phyloP scores from a whole-genome alignment of 306 rosid species.

The Prunus salicina region DNA sequence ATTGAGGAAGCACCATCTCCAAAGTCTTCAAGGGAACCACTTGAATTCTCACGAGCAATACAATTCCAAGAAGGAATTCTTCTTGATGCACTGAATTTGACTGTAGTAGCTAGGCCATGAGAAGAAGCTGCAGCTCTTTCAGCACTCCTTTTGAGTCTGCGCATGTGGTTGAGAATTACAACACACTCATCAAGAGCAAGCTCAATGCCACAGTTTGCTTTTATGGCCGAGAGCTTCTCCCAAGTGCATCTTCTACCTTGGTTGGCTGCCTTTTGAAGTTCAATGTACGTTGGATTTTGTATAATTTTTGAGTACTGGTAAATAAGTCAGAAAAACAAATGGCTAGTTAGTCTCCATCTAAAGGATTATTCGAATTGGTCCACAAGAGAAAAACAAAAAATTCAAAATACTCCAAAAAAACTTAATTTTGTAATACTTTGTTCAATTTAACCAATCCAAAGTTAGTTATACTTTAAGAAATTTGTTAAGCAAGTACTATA shows the following conservation, averaged over 20 bases:
- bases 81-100: conserved; percentile 67
- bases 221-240: conserved; percentile 96
- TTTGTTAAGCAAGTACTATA: neutral
- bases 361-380: neutral
- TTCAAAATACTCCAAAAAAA: neutral
- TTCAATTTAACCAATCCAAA: neutral
- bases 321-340: too few relatives aligned
- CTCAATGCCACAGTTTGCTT: conserved; percentile 93
- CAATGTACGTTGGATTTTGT: conserved; percentile 81
- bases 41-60: conserved; percentile 92
- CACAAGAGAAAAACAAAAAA: neutral
- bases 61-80: conserved; percentile 99
- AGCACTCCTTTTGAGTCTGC: conserved; percentile 69
- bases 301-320: conserved; percentile 82
- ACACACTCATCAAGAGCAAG: conserved; percentile 93
- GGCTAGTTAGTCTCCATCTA: conserved; percentile 20
- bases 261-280: conserved; percentile 95
- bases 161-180: conserved; percentile 86
- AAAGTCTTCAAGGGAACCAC: conserved; percentile 83
- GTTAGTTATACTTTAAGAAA: neutral
- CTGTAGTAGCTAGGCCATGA: conserved; percentile 52
- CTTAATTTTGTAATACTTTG: neutral
- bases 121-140: conserved; percentile 77
- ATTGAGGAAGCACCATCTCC: conserved; percentile 46
- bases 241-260: conserved; percentile 98